A percentile compares a stretch with the other conserved stretches of the same genome.
phyloP scores from a whole-genome alignment of 257 asterid species.

The Paraleonurus japonicus region DNA sequence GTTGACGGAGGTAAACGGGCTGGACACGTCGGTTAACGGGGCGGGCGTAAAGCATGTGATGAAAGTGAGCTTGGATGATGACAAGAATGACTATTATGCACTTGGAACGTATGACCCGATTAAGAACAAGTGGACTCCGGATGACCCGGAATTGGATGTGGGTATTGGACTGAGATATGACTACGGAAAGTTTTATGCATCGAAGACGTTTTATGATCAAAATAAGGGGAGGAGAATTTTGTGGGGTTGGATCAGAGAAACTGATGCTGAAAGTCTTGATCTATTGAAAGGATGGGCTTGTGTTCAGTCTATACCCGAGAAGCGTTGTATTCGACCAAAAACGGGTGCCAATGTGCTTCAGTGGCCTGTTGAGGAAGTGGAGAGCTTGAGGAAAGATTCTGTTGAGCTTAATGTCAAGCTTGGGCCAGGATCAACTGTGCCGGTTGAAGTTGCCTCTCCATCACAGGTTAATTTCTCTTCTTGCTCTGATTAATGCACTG shows the following conservation, averaged over 20 bases:
- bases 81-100: constrained; percentile 60
- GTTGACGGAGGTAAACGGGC: constrained; percentile 40
- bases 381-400: constrained; percentile 57
- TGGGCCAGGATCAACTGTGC: constrained; percentile 64
- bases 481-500: background rate
- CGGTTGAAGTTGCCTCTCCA: constrained; percentile 41
- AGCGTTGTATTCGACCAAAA: constrained; percentile 57
- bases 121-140: constrained; percentile 64
- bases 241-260: constrained; percentile 84
- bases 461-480: constrained; percentile 63
- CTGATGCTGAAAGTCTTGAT: constrained; percentile 60
- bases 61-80: constrained; percentile 67
- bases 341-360: constrained; percentile 63
- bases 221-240: constrained; percentile 54
- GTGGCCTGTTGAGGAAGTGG: constrained; percentile 86
- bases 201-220: constrained; percentile 77
- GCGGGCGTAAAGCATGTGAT: constrained; percentile 64
- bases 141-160: constrained; percentile 60
- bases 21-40: constrained; percentile 72
- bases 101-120: constrained; percentile 60
- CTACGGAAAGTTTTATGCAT: constrained; percentile 73
- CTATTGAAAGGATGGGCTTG: constrained; percentile 69
- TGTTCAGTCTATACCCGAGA: constrained; percentile 81
- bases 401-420: constrained; percentile 43
- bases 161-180: constrained; percentile 65